A percentile compares a stretch with the other conserved stretches of the same genome.
phyloP scores from a whole-genome alignment of 352 stramenopile genomes.

The Pythium pyrilobum region DNA sequence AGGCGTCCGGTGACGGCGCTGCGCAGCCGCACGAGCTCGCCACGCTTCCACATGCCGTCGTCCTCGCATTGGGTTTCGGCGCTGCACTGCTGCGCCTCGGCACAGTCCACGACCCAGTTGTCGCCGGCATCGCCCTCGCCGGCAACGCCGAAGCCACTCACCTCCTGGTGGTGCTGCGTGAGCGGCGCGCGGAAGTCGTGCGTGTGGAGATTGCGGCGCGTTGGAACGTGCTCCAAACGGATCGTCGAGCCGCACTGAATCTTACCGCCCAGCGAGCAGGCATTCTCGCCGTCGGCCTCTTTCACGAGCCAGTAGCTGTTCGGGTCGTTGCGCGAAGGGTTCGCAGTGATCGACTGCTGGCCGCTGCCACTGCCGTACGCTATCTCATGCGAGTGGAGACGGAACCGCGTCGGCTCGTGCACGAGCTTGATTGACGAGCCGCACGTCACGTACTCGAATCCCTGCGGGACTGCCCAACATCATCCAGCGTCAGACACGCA shows the following conservation, averaged over 20 bases:
- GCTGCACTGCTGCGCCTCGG: conserved; percentile 68
- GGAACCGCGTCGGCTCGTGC: conserved; percentile 65
- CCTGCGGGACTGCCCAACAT: conserved; percentile 39
- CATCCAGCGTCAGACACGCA: too few relatives aligned
- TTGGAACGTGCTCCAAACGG: conserved; percentile 70
- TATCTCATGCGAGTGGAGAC: conserved; percentile 82
- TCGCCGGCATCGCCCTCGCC: conserved; percentile 68
- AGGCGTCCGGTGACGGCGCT: conserved; percentile 45
- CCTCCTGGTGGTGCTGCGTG: conserved; percentile 50
- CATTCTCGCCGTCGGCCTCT: conserved; percentile 45
- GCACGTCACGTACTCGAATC: conserved; percentile 79
- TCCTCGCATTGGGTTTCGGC: conserved; percentile 62
- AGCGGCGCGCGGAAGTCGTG: conserved; percentile 69
- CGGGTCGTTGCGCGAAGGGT: conserved; percentile 64
- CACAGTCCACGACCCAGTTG: conserved; percentile 74
- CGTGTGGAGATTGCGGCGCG: conserved; percentile 75
- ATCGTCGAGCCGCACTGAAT: conserved; percentile 61
- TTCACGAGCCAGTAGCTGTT: conserved; percentile 88
- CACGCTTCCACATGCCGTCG: conserved; percentile 70
- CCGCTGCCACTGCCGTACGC: conserved; percentile 68
- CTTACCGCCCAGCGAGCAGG: conserved; percentile 44
- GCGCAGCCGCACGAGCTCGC: conserved; percentile 63
- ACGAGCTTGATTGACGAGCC: conserved; percentile 83
- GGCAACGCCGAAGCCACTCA: conserved; percentile 76
- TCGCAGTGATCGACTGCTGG: conserved; percentile 76